Conservation (phyloP, 768 basidiomycete species). For the Pisolithus sp. region DNA sequence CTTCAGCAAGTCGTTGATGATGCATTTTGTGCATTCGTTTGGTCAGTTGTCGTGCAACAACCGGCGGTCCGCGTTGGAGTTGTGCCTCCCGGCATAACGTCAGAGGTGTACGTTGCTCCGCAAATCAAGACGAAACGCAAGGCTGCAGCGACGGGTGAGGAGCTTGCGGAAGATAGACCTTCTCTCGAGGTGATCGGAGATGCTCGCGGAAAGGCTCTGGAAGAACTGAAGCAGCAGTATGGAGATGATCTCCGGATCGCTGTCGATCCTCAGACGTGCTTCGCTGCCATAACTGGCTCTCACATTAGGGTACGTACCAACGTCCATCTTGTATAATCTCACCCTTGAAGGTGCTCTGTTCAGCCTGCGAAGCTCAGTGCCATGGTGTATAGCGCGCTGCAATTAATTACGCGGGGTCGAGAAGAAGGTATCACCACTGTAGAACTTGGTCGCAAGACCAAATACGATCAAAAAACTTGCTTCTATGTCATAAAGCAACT, state of each 20-base stretch:
- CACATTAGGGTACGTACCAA: conserved; percentile 62
- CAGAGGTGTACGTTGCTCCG: conserved; percentile 75
- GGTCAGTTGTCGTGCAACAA: conserved; percentile 72
- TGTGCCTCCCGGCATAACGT: conserved; percentile 48
- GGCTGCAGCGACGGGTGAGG: conserved; percentile 51
- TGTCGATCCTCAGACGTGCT: conserved; percentile 66
- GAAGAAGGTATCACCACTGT: conserved; percentile 74
- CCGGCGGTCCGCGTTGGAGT: conserved; percentile 72
- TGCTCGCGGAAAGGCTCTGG: conserved; percentile 47
- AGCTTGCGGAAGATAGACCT: conserved; percentile 35
- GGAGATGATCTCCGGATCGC: conserved; percentile 67
- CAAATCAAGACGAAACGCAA: conserved; percentile 64
- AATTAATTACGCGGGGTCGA: conserved; percentile 77
- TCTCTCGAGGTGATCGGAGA: conserved; percentile 51
- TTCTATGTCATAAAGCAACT: conserved; percentile 81
- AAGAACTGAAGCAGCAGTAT: conserved; percentile 49
- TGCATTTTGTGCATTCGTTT: conserved; percentile 71
- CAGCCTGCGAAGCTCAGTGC: conserved; percentile 77
- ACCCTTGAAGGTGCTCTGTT: conserved; percentile 6
- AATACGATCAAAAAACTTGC: conserved; percentile 85
- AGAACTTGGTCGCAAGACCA: conserved; percentile 67
- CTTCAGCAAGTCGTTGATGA: conserved; percentile 62
- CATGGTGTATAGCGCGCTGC: conserved; percentile 79
- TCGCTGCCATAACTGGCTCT: conserved; percentile 77
- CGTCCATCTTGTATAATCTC: neutral